Evolutionary conservation across 768 basidiomycete species (phyloP).

Genomic region (Suillus variegatus): DNA sequence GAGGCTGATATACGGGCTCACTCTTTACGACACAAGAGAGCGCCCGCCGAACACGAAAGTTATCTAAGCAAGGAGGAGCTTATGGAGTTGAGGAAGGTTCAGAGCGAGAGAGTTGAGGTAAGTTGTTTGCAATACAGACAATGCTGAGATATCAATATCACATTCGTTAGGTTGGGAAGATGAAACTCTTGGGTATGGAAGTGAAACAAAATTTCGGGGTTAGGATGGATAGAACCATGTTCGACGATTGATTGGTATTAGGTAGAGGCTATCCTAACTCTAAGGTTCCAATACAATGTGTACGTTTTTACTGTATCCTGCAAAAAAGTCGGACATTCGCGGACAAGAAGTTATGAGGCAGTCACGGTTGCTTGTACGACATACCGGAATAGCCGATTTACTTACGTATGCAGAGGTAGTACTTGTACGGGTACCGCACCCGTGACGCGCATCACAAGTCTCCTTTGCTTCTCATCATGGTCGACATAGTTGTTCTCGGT

Average conservation of each 20-base stretch:
- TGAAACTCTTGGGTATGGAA: constrained; percentile 89
- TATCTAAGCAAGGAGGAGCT: constrained; percentile 81
- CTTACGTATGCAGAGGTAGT: neutral
- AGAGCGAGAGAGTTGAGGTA: constrained; percentile 84
- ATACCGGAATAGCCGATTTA: neutral
- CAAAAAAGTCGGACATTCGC: neutral
- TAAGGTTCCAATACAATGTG: neutral
- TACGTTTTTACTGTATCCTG: constrained; percentile 2
- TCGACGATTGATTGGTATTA: constrained; percentile 41
- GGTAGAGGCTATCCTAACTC: neutral
- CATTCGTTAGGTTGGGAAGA: constrained; percentile 62
- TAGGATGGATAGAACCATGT: constrained; percentile 75
- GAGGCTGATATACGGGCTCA: constrained; percentile 81
- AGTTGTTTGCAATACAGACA: constrained; percentile 17
- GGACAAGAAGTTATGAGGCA: neutral
- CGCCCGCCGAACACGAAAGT: constrained; percentile 64
- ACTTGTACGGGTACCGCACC: neutral
- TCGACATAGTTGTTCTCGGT: constrained; percentile 69
- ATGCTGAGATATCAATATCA: neutral
- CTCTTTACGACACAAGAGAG: constrained; percentile 68
- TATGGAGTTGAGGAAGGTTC: constrained; percentile 77
- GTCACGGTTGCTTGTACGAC: neutral
- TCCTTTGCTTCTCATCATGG: constrained; percentile 27
- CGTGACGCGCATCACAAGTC: neutral
- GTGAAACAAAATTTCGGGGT: constrained; percentile 84